Evolutionary conservation across 768 basidiomycete genomes (phyloP), one percentile per base, ranked within the genome.

Genomic region (Rhodotorula graminis): DNA sequence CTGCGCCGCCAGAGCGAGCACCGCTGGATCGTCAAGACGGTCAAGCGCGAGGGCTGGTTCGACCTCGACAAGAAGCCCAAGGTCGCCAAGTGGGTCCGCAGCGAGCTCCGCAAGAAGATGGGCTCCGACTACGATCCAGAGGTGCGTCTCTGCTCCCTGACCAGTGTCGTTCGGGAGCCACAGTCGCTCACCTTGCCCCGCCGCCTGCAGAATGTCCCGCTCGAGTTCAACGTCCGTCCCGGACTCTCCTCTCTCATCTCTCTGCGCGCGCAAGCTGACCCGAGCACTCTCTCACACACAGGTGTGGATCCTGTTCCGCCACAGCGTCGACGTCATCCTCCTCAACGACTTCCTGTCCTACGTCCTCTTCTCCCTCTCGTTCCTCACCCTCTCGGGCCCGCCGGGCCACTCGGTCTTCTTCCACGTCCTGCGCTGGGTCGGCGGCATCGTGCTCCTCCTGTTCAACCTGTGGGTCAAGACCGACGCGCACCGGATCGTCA

Each of bases 391-490:
- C 82, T 87, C 92, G 12, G 87, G 93, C 37, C 93, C 94, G 0
- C 84, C 88, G 49, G 88, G 87, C 56, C 85, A 96, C 44, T 90
- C 92, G 1, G 63, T 85, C 57, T 79, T 84, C 16, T 85, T 91
- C 27, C 93, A 97, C 80, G 80, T 90, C 72, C 85, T 92, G 82
- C 92, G 92, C 76, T 99, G 95, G 95, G 81, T 90, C 58, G 89
- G 89, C 31, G 96, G 96, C 10, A 80, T 91, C 71, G 85, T 87
- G 1, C 83, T 99, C 37, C 93, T 98, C 79, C 86, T 85, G 31
- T 98, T 98, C 85, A 98, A 99, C 81, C 85, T 98, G 49, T 98
- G 94, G 93, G 93, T 99, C 73, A 99, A 99, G 80, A 91, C 90
- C 4, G 95, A 98, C 79, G 96, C 96, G 1, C 96, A 99, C 80